Conservation (phyloP, 805 yeast species). For the Huiozyma naganishii region DNA sequence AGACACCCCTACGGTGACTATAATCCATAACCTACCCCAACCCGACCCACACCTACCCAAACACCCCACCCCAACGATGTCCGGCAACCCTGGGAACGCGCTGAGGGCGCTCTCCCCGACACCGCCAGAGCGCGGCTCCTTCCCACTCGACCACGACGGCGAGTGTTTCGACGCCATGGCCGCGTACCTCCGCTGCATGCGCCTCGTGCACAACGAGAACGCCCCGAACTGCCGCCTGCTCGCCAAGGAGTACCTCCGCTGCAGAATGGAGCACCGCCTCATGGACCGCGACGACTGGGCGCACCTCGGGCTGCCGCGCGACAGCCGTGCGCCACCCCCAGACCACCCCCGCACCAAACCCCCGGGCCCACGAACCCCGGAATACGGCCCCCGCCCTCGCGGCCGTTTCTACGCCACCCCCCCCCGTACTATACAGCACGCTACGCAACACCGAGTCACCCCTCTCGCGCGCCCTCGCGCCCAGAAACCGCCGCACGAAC, state of each 20-base stretch:
- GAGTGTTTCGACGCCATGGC: constrained; percentile 75
- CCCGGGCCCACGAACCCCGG: background rate
- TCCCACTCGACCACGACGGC: constrained; percentile 81
- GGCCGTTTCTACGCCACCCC: background rate
- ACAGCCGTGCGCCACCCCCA: background rate
- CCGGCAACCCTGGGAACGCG: constrained; percentile 38
- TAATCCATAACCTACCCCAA: no score
- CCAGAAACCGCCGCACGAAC: background rate
- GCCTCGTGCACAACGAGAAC: constrained; percentile 66
- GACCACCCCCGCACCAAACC: background rate
- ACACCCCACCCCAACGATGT: no score
- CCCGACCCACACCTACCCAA: no score
- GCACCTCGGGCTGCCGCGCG: constrained; percentile 51
- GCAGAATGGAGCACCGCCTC: constrained; percentile 76
- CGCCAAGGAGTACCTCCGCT: constrained; percentile 71
- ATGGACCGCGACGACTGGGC: constrained; percentile 53
- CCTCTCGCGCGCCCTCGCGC: background rate
- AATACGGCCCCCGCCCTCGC: background rate
- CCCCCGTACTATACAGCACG: background rate
- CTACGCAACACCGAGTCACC: no score
- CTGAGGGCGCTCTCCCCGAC: constrained; percentile 55
- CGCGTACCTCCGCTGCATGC: constrained; percentile 67
- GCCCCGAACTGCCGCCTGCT: constrained; percentile 83
- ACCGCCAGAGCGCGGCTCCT: constrained; percentile 94
- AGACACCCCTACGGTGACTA: no score